Evolutionary conservation across 2,329 filamentous ascomycete species (phyloP), one percentile per base, ranked within the genome.

Genomic region (Ophiostoma montium): DNA sequence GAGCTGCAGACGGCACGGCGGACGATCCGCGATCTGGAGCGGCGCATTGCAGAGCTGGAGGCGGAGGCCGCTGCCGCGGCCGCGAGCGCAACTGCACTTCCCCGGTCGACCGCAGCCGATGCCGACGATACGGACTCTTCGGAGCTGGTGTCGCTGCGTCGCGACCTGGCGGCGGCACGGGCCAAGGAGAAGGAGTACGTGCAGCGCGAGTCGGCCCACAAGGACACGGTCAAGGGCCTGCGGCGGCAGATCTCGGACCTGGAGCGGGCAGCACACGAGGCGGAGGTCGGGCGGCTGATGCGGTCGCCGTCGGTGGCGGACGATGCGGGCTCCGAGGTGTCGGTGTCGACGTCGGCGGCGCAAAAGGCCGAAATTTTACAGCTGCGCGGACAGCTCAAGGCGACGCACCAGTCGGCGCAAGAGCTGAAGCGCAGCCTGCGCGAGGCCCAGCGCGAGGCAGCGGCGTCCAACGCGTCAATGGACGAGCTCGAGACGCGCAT

Each of bases 251-350:
- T 86, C 45, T 68, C 73, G 2, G 77, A 84, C 33, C 70, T 87
- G 15, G 82, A 86, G 60, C 74, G 74, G 36, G 76, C 82, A 51
- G 68, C 82, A 5, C 80, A 84, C 55, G 78, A 87, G 51, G 70
- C 75, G 6, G 54, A 79, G 42, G 70, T 79, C 36, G 72, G 72
- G 16, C 69, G 68, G 11, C 59, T 77, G 23, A 62, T 65, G 19
- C 55, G 57, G 33, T 69, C 70, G 12, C 69, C 70, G 3, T 67
- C 70, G 19, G 45, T 18, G 13, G 49, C 49, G 2, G 76, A 74
- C 9, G 57, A 62, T n/a, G 66, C 67, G 44, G 69, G 69, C n/a
- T 75, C 75, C 2, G 13, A 15, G 18, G 15, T 31, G 3, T 44
- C 46, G 3, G 41, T 43, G 12, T 39, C 47, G 12, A 35, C 41